Conservation (phyloP, 2,329 filamentous ascomycete species). For the Didymella pomorum region DNA sequence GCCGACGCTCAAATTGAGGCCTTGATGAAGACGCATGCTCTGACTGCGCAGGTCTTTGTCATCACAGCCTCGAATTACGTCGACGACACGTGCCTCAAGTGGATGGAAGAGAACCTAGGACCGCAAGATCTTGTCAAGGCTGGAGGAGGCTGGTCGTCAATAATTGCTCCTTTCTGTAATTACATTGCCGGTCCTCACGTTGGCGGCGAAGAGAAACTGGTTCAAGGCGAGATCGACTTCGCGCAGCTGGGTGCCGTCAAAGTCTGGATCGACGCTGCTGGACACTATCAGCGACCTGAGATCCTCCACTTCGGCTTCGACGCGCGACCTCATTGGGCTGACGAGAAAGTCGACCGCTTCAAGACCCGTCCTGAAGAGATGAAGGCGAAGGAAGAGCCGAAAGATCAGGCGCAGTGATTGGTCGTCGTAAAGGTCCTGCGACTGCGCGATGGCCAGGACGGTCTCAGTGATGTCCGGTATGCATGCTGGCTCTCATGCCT, state of each 20-base stretch:
- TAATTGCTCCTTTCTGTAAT: slow-evolving; percentile 48
- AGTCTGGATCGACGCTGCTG: slow-evolving; percentile 50
- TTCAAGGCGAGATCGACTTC: slow-evolving; percentile 49
- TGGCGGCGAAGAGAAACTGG: slow-evolving; percentile 45
- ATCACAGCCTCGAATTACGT: slow-evolving; percentile 55
- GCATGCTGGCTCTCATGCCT: background rate
- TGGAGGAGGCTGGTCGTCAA: slow-evolving; percentile 48
- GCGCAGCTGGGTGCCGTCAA: slow-evolving; percentile 44
- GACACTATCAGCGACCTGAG: slow-evolving; percentile 50
- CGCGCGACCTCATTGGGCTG: slow-evolving; percentile 40
- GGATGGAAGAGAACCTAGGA: slow-evolving; percentile 51
- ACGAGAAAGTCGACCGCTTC: slow-evolving; percentile 41
- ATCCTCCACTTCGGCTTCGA: slow-evolving; percentile 47
- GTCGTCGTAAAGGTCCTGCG: too few relatives aligned
- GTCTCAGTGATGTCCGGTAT: background rate
- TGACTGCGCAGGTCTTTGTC: slow-evolving; percentile 57
- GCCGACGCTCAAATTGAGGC: slow-evolving; percentile 58
- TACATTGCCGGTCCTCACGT: slow-evolving; percentile 48
- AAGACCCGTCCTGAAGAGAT: slow-evolving; percentile 23
- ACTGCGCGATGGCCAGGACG: background rate
- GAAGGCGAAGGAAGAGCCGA: slow-evolving; percentile 21
- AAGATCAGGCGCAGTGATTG: slow-evolving; percentile 14
- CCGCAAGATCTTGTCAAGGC: slow-evolving; percentile 45
- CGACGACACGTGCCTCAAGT: slow-evolving; percentile 53
- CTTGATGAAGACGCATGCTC: slow-evolving; percentile 57